Evolutionary conservation across 495 filamentous ascomycete species (phyloP), one percentile per base, ranked within the genome.

Genomic region (Aspergillus hancockii): DNA sequence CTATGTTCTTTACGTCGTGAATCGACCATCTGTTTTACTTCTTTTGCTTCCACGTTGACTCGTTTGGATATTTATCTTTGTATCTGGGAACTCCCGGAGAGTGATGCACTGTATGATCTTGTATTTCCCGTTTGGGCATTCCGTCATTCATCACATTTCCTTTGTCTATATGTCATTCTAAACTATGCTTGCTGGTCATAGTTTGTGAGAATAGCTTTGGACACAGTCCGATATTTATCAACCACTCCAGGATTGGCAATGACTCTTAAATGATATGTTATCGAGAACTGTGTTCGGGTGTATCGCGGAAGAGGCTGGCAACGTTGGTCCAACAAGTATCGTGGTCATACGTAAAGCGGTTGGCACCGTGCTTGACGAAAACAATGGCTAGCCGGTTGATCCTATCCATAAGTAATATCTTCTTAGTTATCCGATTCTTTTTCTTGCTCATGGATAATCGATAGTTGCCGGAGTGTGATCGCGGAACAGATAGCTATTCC

Each of bases 91-190:
- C 68, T 69, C 66, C 67, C 60, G 66, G 65, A 61, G 70, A 70
- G 70, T 63, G 62, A 62, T 63, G 57, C 67, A 61, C 52, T 71
- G 62, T 70, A 73, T 69, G 65, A 69, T 67, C 57, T 63, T 65
- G 50, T 59, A 65, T 61, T 38, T 66, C 60, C 38, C 58, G 60
- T 18, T 54, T 63, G 47, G 59, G 54, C 63, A 64, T 54, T 66
- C 61, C 58, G 60, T 72, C 60, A 61, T 63, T 62, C 40, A 32
- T 36, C 63, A 53, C 46, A 49, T 69, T 63, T 70, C 63, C 38
- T 68, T 59, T 71, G 62, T 71, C 64, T 60, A 66, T 67, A 60
- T 34, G 8, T 58, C 49, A 55, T 53, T 57, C 36, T 38, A 38
- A 49, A 55, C 50, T 57, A 45, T 60, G 47, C 47, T 57, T 28